phyloP scores from a whole-genome alignment of 768 basidiomycete genomes.

The Fistulinella prunicolor region DNA sequence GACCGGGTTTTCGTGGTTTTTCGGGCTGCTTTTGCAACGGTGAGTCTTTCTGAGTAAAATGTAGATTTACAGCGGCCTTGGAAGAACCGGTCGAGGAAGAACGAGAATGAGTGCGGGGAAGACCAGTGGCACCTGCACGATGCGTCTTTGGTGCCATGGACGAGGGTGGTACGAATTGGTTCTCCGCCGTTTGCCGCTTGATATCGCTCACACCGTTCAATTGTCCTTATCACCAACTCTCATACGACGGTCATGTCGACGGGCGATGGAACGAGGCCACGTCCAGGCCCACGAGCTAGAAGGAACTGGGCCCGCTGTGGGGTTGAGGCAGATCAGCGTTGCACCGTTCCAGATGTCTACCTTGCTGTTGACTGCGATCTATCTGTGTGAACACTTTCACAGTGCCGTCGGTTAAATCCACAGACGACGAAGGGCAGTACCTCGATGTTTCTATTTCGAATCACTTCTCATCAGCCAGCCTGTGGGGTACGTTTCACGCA shows the following conservation, averaged over 20 bases:
- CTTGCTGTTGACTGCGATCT: not conserved
- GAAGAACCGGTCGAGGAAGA: constrained; percentile 54
- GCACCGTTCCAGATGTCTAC: constrained; percentile 1
- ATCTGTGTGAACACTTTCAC: too few relatives aligned
- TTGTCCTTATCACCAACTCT: constrained; percentile 16
- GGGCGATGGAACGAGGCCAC: not conserved
- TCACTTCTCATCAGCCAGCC: not conserved
- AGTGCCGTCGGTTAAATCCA: too few relatives aligned
- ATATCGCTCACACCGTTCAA: too few relatives aligned
- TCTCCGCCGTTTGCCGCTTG: constrained; percentile 28
- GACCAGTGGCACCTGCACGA: constrained; percentile 42
- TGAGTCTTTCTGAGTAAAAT: constrained; percentile 66
- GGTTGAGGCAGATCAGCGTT: constrained; percentile 2
- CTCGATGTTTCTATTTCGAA: constrained; percentile 7
- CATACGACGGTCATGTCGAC: not conserved
- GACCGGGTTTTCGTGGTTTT: constrained; percentile 48
- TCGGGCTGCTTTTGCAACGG: constrained; percentile 43
- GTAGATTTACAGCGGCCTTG: constrained; percentile 57
- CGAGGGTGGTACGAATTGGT: constrained; percentile 23
- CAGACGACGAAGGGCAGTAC: not conserved
- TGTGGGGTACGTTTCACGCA: not conserved
- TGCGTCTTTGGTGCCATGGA: constrained; percentile 53
- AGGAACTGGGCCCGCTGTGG: not conserved
- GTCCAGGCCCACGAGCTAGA: not conserved
- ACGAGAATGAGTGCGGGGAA: constrained; percentile 61